Evolutionary conservation across 805 yeast genomes (phyloP), one percentile per base, ranked within the genome.

Genomic region (Wickerhamomyces silvicola): DNA sequence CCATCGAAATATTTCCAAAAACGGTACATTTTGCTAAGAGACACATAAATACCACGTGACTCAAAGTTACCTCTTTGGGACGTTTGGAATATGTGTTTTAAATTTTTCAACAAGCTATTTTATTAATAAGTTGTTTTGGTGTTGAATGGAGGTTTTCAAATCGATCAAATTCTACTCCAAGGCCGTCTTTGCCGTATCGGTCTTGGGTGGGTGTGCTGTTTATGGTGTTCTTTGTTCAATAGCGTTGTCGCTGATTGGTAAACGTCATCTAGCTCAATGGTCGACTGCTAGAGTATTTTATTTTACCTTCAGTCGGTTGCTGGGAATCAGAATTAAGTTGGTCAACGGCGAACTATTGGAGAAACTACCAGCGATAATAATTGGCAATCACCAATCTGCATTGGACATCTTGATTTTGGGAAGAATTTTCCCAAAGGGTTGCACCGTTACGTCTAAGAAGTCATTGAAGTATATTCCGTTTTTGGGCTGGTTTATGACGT

Each of bases 401-500:
- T 60, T 92, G 42, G 98, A 92, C 55, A 75, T 92, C 36, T 66
- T 82, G 31, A 60, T 88, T 37, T 65, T 92, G 42, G 97, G 95
- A 18, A 75, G 72, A 43, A 59, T 85, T 25, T 92, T 92, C 67
- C 95, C 95, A 31, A 75, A 77, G 30, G 85, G 84, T 31, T 86
- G 88, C 64, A 78, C 88, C 7, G 95, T 92, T 28, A 92, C 97
- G 1, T 92, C 97, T 22, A 92, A 92, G 60, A 78, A 75, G 55
- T 80, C 84, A 5, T 69, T 92, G 49, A 77, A 83, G 48, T 85
- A 74, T 53, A 65, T 86, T 32, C 99, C 99, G 12, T 72, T 92
- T 48, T 66, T 92, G 46, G 99, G 99, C 10, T 90, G 97, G 97
- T 92, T 88, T 62, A 88, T 92, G 98, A 51, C 75, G 17, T 70